A percentile compares a stretch with the other conserved stretches of the same genome.
phyloP scores from a whole-genome alignment of 179 eudicot genomes.

The Kewa caespitosa region DNA sequence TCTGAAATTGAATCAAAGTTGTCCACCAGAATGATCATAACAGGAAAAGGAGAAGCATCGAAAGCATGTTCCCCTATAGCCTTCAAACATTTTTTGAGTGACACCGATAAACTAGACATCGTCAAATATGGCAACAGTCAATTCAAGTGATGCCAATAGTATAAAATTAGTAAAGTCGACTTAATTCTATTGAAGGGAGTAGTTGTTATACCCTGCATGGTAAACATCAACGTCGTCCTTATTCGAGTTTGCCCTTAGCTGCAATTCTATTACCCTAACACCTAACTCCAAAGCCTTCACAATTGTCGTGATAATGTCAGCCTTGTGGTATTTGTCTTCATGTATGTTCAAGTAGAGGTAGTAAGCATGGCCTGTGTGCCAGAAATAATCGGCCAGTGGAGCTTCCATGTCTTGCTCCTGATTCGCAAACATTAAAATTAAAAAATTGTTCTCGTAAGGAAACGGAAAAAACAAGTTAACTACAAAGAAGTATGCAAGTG shows the following conservation, averaged over 20 bases:
- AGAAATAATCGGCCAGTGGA: constrained; percentile 17
- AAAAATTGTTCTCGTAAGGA: too few relatives aligned
- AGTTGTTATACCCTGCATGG: constrained; percentile 10
- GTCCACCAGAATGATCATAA: constrained; percentile 21
- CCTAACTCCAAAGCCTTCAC: constrained; percentile 16
- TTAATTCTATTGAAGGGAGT: not conserved
- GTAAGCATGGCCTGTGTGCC: constrained; percentile 20
- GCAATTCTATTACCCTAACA: constrained; percentile 25
- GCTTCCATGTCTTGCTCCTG: constrained; percentile 14
- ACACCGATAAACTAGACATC: not conserved
- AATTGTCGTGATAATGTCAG: constrained; percentile 10
- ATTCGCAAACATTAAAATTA: not conserved
- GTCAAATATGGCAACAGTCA: not conserved
- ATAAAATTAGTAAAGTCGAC: not conserved
- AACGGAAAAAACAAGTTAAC: not conserved
- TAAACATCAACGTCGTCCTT: constrained; percentile 3
- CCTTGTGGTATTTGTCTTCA: not conserved
- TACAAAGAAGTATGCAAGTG: too few relatives aligned
- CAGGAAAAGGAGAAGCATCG: not conserved
- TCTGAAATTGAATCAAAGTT: constrained; percentile 5
- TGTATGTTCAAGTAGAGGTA: not conserved
- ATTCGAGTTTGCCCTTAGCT: constrained; percentile 7
- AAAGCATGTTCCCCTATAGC: constrained; percentile 18
- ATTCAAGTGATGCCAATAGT: not conserved
- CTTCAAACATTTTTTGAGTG: constrained; percentile 13